Base-by-base conservation (phyloP, 2,329 filamentous ascomycete genomes). In the Alternaria solani region DNA sequence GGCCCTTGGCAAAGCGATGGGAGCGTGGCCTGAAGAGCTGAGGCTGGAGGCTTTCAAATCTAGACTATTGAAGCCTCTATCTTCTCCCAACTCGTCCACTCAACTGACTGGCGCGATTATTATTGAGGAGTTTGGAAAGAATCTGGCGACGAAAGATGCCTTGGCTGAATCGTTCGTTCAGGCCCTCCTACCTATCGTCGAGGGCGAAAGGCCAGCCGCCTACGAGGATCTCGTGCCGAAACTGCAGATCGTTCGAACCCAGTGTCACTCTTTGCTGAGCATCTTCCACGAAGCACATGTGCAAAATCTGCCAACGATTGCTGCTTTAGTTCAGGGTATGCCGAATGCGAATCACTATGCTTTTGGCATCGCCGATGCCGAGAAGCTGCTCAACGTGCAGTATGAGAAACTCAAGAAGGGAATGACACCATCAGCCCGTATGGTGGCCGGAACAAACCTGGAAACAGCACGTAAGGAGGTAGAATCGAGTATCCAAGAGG, bases 251-350 rank as follows among this genome's bases (percentile, higher is more conserved):
- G 92, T 93, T 16, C 89, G 95, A 62, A 92, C 94, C 1, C 94
- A 97, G 75, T 98, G 94, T 70, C 91, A 94, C 69, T 93, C 95
- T 63, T 83, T 99, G 25, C 83, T 98, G 61, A 93, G 94, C 74
- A 88, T 95, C 52, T 99, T 99, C 85, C 88, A 93, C 69, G 94
- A 98, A 43, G 72, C 68, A 9, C 74, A 78, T 54, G 72, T 77
- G 16, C 66, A 73, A 34, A 89, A 93, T 71, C 82, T 98, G 41
- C 94, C 96, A 1, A 85, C 85, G 5, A 86, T 98, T 47, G 93
- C 95, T 23, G 92, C 96, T 3, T 88, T 99, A 18, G 94, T 97
- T 8, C 95, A 99, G 79, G 95, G 95, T 30, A 94, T 98, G 73
- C 85, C 91, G 5, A 91, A 96, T 73, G 94, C 95, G 36, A 94